Conservation (phyloP, 352 stramenopile species). For the Blastocystis sp. region DNA sequence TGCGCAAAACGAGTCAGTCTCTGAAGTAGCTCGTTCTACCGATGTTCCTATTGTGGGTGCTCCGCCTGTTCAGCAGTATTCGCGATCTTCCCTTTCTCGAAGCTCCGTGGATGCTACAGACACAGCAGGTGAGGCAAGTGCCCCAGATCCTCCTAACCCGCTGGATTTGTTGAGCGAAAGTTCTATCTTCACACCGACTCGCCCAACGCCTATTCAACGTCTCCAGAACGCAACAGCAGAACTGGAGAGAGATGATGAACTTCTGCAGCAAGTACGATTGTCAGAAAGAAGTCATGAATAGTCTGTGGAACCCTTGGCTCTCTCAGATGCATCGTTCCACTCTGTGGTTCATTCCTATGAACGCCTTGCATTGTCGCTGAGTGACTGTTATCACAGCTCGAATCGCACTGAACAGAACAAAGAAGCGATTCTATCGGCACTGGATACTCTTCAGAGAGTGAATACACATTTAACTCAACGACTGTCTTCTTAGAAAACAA, state of each 20-base stretch:
- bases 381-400: neutral
- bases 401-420: neutral
- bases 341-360: conserved; percentile 25
- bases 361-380: neutral
- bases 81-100: neutral
- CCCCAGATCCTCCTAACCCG: neutral
- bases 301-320: neutral
- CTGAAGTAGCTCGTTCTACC: neutral
- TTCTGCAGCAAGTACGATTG: neutral
- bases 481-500: conserved; percentile 12
- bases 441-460: neutral
- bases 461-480: neutral
- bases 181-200: neutral
- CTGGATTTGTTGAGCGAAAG: neutral
- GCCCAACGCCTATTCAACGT: neutral
- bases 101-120: neutral
- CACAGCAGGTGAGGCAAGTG: no score
- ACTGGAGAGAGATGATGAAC: neutral
- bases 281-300: neutral
- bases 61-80: neutral
- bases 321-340: neutral
- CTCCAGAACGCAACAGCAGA: neutral
- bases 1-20: neutral
- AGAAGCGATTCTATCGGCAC: neutral
- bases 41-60: neutral